Percentiles rank a stretch among this genome's conserved stretches.
Evolutionary conservation across 2,329 filamentous ascomycete genomes (phyloP).

Genomic region (Fusarium pseudograminearum): DNA sequence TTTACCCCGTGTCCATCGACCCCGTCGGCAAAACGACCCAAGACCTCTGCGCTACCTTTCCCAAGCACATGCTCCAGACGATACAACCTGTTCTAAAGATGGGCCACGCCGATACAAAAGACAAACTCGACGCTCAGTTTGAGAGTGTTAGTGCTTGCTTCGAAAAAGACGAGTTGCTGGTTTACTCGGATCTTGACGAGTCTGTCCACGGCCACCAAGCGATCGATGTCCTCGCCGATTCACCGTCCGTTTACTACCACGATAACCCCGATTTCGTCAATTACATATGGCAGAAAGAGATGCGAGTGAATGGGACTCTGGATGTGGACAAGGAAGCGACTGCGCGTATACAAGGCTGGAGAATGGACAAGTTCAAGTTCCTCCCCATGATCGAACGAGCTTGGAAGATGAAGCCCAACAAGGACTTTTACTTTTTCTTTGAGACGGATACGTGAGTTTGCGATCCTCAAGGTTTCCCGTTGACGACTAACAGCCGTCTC

Average conservation of each 20-base stretch:
- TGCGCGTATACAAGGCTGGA: constrained; percentile 60
- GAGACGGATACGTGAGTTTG: constrained; percentile 65
- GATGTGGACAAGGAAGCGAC: constrained; percentile 48
- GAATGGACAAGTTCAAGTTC: constrained; percentile 69
- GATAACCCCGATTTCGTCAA: constrained; percentile 54
- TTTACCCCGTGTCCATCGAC: constrained; percentile 49
- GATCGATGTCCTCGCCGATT: constrained; percentile 60
- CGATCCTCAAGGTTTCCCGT: not conserved
- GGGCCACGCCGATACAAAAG: constrained; percentile 49
- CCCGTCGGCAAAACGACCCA: constrained; percentile 41
- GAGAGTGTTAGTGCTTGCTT: constrained; percentile 66
- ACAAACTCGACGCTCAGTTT: constrained; percentile 58
- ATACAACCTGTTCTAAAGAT: constrained; percentile 53
- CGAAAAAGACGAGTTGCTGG: constrained; percentile 54
- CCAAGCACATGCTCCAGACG: constrained; percentile 48
- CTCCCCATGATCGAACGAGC: constrained; percentile 66
- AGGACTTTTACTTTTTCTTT: constrained; percentile 67
- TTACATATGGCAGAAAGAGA: constrained; percentile 57
- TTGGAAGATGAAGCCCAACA: constrained; percentile 59
- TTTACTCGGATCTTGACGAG: constrained; percentile 65
- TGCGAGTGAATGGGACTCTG: constrained; percentile 52
- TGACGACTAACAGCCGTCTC: constrained; percentile 7
- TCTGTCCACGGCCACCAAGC: constrained; percentile 57
- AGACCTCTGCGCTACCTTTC: constrained; percentile 51
- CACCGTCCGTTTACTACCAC: constrained; percentile 57